Conservation (phyloP, 768 basidiomycete genomes). For the Boletus coccyginus region DNA sequence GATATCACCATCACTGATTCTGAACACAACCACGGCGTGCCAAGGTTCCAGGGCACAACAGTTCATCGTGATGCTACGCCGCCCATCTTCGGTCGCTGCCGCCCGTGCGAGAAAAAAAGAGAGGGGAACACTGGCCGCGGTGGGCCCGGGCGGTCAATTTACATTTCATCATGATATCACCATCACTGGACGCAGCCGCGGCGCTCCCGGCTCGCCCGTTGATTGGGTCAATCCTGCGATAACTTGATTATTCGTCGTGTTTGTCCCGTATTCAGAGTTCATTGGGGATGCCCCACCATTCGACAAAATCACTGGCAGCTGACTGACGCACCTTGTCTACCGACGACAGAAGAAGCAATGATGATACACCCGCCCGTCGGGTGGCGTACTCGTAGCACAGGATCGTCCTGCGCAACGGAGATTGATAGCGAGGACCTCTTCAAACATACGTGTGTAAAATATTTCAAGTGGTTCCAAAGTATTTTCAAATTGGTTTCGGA, state of each 20-base stretch:
- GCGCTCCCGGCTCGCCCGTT: background rate
- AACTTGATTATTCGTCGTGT: background rate
- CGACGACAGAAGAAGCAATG: background rate
- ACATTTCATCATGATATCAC: background rate
- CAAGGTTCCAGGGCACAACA: background rate
- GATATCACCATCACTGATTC: background rate
- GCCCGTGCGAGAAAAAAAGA: background rate
- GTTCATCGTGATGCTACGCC: background rate
- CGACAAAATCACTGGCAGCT: too few relatives aligned
- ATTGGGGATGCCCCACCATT: background rate
- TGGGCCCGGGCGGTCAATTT: too few relatives aligned
- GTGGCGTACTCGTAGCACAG: slow-evolving; percentile 18
- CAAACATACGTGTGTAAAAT: background rate
- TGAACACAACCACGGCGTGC: background rate
- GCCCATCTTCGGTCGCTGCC: background rate
- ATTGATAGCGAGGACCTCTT: background rate
- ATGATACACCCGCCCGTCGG: background rate
- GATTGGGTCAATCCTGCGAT: background rate
- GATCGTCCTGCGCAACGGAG: background rate
- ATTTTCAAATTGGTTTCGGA: background rate
- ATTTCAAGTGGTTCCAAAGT: background rate
- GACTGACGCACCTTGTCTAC: background rate
- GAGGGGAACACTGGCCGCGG: background rate
- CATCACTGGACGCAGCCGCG: background rate
- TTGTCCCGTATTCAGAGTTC: background rate